Conservation (phyloP, 1,139 yeast genomes). For the Geotrichum siamense region DNA sequence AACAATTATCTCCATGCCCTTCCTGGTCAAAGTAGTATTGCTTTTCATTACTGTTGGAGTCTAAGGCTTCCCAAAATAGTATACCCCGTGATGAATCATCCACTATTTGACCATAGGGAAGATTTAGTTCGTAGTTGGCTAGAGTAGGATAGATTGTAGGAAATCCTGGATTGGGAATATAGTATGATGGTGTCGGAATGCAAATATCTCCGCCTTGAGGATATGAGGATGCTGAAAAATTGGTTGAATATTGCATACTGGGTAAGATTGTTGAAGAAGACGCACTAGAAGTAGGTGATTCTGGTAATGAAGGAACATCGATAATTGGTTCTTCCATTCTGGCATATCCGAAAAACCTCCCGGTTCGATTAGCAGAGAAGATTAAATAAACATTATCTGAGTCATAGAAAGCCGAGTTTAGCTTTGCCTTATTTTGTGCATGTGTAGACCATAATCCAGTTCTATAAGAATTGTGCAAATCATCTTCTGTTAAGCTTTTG, state of each 20-base stretch:
- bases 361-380: constrained; percentile 38
- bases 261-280: background rate
- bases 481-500: constrained; percentile 37
- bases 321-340: constrained; percentile 31
- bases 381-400: constrained; percentile 36
- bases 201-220: constrained; percentile 2
- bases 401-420: constrained; percentile 34
- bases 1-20: too few relatives aligned
- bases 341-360: constrained; percentile 39
- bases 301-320: background rate
- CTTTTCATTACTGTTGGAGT: background rate
- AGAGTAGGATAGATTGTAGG: constrained; percentile 23
- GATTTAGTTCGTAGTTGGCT: constrained; percentile 23
- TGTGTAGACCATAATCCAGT: constrained; percentile 38
- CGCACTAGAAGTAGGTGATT: background rate
- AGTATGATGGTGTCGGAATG: background rate
- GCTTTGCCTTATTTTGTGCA: constrained; percentile 33
- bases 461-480: constrained; percentile 32
- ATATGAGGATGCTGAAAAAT: constrained; percentile 1
- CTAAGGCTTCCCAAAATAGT: constrained; percentile 36
- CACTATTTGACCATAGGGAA: constrained; percentile 37
- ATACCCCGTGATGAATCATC: constrained; percentile 37
- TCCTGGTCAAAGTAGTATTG: background rate
- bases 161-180: constrained; percentile 1
- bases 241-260: background rate